Evolutionary conservation across 2,329 filamentous ascomycete species (phyloP).

Genomic region (Verticillium dahliae): DNA sequence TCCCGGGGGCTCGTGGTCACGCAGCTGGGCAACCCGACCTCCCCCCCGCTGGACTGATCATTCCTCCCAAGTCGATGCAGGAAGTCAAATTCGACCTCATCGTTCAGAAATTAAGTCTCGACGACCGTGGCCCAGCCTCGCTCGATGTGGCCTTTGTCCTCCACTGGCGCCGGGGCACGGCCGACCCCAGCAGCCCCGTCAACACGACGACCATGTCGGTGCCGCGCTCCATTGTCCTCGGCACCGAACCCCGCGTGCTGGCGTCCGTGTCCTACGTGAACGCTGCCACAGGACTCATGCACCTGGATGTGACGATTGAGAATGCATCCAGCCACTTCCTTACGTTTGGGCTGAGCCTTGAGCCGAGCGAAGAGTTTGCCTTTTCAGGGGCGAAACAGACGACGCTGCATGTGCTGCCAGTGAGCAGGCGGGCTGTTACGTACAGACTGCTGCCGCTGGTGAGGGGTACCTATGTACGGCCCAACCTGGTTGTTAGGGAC

Average conservation of each 20-base stretch:
- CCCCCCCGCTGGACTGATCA: constrained; percentile 35
- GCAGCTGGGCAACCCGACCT: constrained; percentile 30
- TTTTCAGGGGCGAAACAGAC: constrained; percentile 84
- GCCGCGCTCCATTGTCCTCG: constrained; percentile 73
- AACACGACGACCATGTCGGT: constrained; percentile 68
- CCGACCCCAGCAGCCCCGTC: constrained; percentile 21
- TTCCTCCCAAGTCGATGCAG: constrained; percentile 62
- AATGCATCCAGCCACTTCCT: constrained; percentile 93
- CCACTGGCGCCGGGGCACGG: constrained; percentile 61
- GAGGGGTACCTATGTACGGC: constrained; percentile 61
- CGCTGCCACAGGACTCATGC: constrained; percentile 27
- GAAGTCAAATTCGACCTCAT: constrained; percentile 68
- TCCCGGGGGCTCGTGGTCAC: constrained; percentile 56
- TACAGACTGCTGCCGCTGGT: constrained; percentile 68
- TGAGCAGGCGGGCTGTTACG: constrained; percentile 66
- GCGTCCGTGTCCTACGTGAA: constrained; percentile 44
- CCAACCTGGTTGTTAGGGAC: constrained; percentile 73
- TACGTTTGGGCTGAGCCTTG: constrained; percentile 88
- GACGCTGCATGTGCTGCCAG: constrained; percentile 72
- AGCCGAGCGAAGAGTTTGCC: constrained; percentile 85
- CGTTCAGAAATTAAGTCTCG: constrained; percentile 69
- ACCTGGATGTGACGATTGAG: constrained; percentile 64
- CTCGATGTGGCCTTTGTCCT: constrained; percentile 72
- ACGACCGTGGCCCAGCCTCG: constrained; percentile 70
- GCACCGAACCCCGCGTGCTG: constrained; percentile 80